A percentile compares a stretch with the other conserved stretches of the same genome.
Conservation (phyloP, 2,329 filamentous ascomycete genomes). For the Zalaria obscura region DNA sequence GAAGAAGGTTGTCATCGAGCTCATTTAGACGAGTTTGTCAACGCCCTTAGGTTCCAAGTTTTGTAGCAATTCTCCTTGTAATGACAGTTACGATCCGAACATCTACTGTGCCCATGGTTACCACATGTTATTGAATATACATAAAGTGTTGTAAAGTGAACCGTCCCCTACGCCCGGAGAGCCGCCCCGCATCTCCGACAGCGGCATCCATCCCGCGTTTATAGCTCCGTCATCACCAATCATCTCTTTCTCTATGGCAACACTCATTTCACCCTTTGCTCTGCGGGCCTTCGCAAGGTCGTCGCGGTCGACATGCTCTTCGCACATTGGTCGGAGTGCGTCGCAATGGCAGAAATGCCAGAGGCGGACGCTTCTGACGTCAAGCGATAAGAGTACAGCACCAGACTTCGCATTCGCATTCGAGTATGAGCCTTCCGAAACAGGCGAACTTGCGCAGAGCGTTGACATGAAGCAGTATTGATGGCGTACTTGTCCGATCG, state of each 20-base stretch:
- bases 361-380: slow-evolving; percentile 1
- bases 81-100: no score
- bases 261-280: background rate
- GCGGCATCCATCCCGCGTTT: no score
- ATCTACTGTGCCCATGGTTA: no score
- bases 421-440: slow-evolving; percentile 27
- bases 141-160: no score
- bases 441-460: background rate
- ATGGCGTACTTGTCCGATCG: slow-evolving; percentile 85
- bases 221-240: background rate
- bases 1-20: slow-evolving; percentile 23
- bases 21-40: background rate
- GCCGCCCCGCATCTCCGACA: no score
- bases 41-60: no score
- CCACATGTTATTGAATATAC: no score
- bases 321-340: background rate
- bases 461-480: slow-evolving; percentile 45
- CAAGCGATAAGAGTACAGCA: slow-evolving; percentile 1
- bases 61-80: no score
- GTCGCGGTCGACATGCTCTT: background rate
- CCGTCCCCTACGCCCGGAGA: no score
- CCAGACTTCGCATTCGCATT: slow-evolving; percentile 42
- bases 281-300: background rate
- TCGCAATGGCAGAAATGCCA: background rate
- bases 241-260: background rate